These are phyloP conservation scores for Solanum ahanhuiri DNA, from an alignment of 257 asterid genomes.

Conservation along the genomic window DNA sequence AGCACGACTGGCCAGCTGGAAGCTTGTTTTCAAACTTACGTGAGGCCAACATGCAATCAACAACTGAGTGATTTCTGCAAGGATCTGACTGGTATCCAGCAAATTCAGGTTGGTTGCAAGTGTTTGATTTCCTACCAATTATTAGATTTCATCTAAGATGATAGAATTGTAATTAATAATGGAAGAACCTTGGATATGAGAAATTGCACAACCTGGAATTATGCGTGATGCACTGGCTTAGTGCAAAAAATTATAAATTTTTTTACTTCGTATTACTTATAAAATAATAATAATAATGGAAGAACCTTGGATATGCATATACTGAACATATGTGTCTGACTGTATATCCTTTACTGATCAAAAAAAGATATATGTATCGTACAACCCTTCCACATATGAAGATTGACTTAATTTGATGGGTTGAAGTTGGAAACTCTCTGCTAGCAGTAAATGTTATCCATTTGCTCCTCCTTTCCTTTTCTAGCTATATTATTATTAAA, in stretches of 20 bases:
- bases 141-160: background rate
- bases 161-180: background rate
- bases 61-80: constrained; percentile 78
- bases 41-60: constrained; percentile 75
- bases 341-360: background rate
- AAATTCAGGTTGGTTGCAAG: constrained; percentile 52
- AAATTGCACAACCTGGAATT: background rate
- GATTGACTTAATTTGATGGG: background rate
- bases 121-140: background rate
- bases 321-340: background rate
- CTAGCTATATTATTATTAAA: background rate
- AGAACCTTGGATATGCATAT: background rate
- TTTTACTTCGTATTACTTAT: background rate
- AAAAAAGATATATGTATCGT: background rate
- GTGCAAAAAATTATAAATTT: background rate
- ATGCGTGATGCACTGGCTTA: background rate
- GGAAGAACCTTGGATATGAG: background rate
- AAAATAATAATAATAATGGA: background rate
- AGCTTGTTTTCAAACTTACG: constrained; percentile 79
- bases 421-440: background rate
- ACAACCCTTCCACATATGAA: background rate
- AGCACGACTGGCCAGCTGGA: constrained; percentile 64
- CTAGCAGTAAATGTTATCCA: background rate
- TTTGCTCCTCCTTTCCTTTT: background rate
- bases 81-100: constrained; percentile 93